phyloP scores from a whole-genome alignment of 768 basidiomycete genomes.

The Auricularia heimuer region DNA sequence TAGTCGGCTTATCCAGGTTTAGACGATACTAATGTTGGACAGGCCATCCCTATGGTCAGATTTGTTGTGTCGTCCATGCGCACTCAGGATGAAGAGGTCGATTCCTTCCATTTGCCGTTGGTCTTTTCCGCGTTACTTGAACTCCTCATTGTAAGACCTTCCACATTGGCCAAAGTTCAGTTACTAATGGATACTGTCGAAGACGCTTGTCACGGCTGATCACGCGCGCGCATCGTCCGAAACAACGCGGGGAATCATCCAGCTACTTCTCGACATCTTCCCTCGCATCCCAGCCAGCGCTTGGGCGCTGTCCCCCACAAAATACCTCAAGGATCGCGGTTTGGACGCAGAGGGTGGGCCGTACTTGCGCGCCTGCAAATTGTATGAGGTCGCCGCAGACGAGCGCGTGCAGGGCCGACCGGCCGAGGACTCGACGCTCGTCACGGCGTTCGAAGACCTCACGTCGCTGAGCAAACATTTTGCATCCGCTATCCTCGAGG shows the following conservation, averaged over 20 bases:
- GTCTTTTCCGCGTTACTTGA: slow-evolving; percentile 64
- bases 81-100: slow-evolving; percentile 79
- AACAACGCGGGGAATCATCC: slow-evolving; percentile 15
- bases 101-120: slow-evolving; percentile 69
- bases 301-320: slow-evolving; percentile 39
- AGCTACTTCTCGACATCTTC: slow-evolving; percentile 46
- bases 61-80: slow-evolving; percentile 71
- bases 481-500: slow-evolving; percentile 17
- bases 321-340: slow-evolving; percentile 29
- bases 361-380: slow-evolving; percentile 47
- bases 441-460: slow-evolving; percentile 47
- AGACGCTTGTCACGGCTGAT: neutral
- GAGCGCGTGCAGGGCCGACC: slow-evolving; percentile 8
- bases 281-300: slow-evolving; percentile 40
- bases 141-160: slow-evolving; percentile 23
- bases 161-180: too few species aligned
- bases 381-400: slow-evolving; percentile 40
- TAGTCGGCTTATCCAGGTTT: too few species aligned
- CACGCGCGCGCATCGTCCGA: neutral
- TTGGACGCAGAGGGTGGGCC: slow-evolving; percentile 21
- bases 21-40: neutral
- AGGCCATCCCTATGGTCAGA: slow-evolving; percentile 58
- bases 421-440: slow-evolving; percentile 36
- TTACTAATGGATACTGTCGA: too few species aligned
- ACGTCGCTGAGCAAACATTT: slow-evolving; percentile 37